Percentiles rank a stretch among this genome's conserved stretches.
These are phyloP conservation scores for Diaporthe ampelina DNA, from an alignment of 2,329 filamentous ascomycete genomes.

Conservation along the genomic window DNA sequence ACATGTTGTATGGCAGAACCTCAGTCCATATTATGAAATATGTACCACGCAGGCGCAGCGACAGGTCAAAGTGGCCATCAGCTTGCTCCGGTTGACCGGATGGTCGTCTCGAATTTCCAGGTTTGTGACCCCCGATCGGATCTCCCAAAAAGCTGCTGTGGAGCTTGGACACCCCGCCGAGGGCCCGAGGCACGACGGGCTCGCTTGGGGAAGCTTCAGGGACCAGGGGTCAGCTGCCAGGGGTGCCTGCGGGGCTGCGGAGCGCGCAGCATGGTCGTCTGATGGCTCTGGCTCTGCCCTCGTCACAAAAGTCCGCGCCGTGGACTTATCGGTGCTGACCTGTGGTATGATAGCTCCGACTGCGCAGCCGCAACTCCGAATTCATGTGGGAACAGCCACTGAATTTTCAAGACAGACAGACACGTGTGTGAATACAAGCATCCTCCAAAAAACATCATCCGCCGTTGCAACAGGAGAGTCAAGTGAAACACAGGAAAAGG, in stretches of 20 bases:
- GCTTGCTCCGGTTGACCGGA: slow-evolving; percentile 30
- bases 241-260: neutral
- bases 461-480: too few species aligned
- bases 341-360: neutral
- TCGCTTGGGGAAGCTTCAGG: slow-evolving; percentile 26
- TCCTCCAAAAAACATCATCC: neutral
- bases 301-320: slow-evolving; percentile 10
- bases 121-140: slow-evolving; percentile 28
- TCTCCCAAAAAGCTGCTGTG: slow-evolving; percentile 27
- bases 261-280: neutral
- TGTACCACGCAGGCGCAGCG: slow-evolving; percentile 9
- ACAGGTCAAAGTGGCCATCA: neutral
- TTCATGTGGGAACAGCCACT: too few species aligned
- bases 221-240: slow-evolving; percentile 18
- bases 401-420: too few species aligned
- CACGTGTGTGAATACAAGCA: neutral
- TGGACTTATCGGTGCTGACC: neutral
- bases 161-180: slow-evolving; percentile 30
- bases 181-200: slow-evolving; percentile 12
- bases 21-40: neutral
- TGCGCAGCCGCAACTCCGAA: slow-evolving; percentile 6
- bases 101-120: slow-evolving; percentile 16
- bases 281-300: neutral
- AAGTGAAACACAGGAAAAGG: too few species aligned
- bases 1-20: slow-evolving; percentile 3